These are phyloP conservation scores for Mimosa bimucronata DNA, from an alignment of 306 rosid species.

Conservation along the genomic window DNA sequence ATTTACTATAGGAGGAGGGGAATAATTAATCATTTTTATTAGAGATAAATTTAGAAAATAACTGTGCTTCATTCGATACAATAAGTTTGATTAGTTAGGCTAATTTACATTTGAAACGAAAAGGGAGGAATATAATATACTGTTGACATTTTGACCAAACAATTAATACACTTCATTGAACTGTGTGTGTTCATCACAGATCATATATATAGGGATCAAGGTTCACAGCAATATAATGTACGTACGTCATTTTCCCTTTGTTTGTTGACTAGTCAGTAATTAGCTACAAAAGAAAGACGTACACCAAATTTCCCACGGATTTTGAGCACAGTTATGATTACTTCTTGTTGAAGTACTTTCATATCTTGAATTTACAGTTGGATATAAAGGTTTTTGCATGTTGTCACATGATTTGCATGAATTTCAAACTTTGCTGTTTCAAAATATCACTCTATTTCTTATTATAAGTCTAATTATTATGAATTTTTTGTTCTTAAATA, in stretches of 20 bases:
- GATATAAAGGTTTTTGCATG: slow-evolving; percentile 29
- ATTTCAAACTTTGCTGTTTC: slow-evolving; percentile 42
- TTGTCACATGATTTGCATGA: slow-evolving; percentile 49
- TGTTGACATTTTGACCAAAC: neutral
- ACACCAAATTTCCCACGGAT: too few relatives aligned
- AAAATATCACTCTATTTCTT: too few relatives aligned
- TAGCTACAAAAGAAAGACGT: too few relatives aligned
- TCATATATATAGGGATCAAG: neutral
- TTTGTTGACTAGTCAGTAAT: too few relatives aligned
- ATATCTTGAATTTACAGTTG: slow-evolving; percentile 1
- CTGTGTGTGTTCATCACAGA: neutral
- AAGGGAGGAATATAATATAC: neutral
- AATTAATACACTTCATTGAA: neutral
- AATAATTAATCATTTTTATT: too few relatives aligned
- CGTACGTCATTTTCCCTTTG: neutral
- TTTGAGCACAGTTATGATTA: too few relatives aligned
- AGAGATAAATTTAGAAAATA: neutral
- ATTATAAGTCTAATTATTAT: too few relatives aligned
- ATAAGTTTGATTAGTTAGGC: too few relatives aligned
- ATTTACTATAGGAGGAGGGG: too few relatives aligned
- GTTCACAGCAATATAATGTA: neutral
- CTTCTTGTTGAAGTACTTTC: neutral
- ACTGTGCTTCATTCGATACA: neutral
- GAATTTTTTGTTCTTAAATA: too few relatives aligned
- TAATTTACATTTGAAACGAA: neutral